These are phyloP conservation scores for Kluyveromyces lactis DNA, from an alignment of 805 yeast genomes.

Conservation along the genomic window DNA sequence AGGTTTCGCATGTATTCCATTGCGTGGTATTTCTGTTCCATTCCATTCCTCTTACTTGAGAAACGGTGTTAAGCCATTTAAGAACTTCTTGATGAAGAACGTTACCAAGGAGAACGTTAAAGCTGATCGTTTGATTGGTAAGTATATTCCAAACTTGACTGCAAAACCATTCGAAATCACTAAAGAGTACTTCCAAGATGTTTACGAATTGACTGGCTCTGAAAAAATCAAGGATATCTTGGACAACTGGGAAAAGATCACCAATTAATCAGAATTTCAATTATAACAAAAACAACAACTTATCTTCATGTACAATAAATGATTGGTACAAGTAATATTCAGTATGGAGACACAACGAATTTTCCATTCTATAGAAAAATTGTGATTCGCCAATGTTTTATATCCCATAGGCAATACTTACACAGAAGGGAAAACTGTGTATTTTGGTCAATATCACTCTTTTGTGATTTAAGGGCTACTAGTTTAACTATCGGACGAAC, in stretches of 20 bases:
- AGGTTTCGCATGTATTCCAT: constrained; percentile 97
- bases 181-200: constrained; percentile 95
- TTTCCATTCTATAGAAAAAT: too few species aligned
- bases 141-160: constrained; percentile 97
- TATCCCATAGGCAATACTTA: background rate
- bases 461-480: background rate
- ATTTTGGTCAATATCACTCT: background rate
- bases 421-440: constrained; percentile 4
- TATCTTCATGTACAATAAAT: background rate
- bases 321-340: background rate
- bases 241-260: constrained; percentile 81
- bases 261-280: background rate
- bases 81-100: constrained; percentile 93
- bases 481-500: too few species aligned
- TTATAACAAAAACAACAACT: too few species aligned
- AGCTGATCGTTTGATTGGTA: constrained; percentile 86
- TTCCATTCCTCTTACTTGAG: constrained; percentile 98
- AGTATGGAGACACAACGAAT: too few species aligned
- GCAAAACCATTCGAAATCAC: constrained; percentile 95
- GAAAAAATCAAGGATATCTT: constrained; percentile 83
- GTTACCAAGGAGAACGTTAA: constrained; percentile 91
- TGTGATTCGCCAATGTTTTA: too few species aligned
- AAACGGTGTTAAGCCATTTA: constrained; percentile 98
- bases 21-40: constrained; percentile 98
- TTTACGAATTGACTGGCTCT: constrained; percentile 82